Percentiles rank a stretch among this genome's conserved stretches.
Evolutionary conservation across 257 asterid genomes (phyloP).

Genomic region (Solanum sparsipilum): DNA sequence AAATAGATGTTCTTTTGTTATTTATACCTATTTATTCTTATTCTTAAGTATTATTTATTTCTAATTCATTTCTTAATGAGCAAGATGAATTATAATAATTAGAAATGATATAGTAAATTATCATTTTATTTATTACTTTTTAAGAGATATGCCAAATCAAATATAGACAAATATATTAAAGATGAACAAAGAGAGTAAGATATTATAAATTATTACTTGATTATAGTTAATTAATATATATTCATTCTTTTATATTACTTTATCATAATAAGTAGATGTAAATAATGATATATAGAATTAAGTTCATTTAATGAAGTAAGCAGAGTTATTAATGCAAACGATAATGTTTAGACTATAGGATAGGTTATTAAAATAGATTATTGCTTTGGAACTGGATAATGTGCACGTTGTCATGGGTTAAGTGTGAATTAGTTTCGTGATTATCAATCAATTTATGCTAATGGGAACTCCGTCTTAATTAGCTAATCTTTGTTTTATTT

Average conservation of each 20-base stretch:
- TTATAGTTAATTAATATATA: background rate
- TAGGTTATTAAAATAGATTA: background rate
- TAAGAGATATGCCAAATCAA: background rate
- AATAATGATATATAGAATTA: background rate
- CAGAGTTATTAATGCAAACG: background rate
- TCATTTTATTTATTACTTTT: too few relatives aligned
- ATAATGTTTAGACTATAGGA: background rate
- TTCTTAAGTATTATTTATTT: background rate
- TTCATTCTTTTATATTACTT: background rate
- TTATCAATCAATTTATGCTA: background rate
- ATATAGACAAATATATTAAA: fast-evolving
- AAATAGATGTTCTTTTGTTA: background rate
- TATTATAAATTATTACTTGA: background rate
- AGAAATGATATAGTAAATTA: background rate
- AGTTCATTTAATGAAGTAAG: background rate
- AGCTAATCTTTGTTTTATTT: background rate
- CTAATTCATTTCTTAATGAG: background rate
- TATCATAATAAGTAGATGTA: too few relatives aligned
- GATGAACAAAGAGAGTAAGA: background rate
- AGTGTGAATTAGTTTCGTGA: background rate
- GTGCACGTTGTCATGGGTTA: background rate
- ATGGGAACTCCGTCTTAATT: background rate
- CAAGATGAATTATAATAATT: background rate
- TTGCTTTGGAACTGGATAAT: background rate
- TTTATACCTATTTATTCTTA: background rate